Conservation (phyloP, 164 flowering plant species). For the Tetracentron sinense region DNA sequence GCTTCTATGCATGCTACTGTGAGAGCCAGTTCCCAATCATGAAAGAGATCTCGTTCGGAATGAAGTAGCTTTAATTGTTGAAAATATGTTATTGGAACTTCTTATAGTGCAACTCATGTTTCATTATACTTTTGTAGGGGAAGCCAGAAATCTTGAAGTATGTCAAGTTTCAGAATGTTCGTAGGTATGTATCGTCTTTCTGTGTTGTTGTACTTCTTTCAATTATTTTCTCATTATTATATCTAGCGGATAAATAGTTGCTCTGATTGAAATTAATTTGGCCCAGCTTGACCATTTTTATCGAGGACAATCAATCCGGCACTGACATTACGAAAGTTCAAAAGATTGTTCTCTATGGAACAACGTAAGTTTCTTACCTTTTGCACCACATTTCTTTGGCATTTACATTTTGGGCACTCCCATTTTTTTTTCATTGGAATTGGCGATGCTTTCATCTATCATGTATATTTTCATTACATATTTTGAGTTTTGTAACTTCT, state of each 20-base stretch:
- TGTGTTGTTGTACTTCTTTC: not conserved
- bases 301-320: slow-evolving; percentile 88
- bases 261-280: slow-evolving; percentile 9
- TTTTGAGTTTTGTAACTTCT: no score
- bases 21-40: not conserved
- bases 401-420: no score
- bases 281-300: slow-evolving; percentile 85
- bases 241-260: not conserved
- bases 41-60: not conserved
- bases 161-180: slow-evolving; percentile 97
- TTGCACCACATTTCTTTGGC: not conserved
- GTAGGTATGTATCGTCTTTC: slow-evolving; percentile 53
- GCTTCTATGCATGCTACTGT: not conserved
- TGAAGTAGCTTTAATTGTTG: not conserved
- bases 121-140: slow-evolving; percentile 58
- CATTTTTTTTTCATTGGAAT: no score
- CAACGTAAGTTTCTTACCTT: slow-evolving; percentile 67
- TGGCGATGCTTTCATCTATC: no score
- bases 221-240: no score
- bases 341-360: slow-evolving; percentile 73
- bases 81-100: not conserved
- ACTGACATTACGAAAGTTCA: slow-evolving; percentile 81
- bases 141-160: slow-evolving; percentile 69
- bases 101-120: slow-evolving; percentile 8
- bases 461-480: no score